These are phyloP conservation scores for Claviceps fusiformis DNA, from an alignment of 2,329 filamentous ascomycete genomes.

Conservation along the genomic window DNA sequence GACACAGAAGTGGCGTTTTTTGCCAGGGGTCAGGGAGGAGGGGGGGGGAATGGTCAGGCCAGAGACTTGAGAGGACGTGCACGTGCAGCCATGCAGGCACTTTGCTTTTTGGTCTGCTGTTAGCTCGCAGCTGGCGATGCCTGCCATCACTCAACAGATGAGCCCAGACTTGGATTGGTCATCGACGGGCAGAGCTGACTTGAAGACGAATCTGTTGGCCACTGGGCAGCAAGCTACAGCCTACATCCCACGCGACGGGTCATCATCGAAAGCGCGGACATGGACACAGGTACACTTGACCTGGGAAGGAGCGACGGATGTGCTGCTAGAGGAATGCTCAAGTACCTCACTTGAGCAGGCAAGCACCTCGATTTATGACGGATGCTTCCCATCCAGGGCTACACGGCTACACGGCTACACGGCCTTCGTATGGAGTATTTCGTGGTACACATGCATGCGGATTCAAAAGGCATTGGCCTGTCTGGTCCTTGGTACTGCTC, in stretches of 20 bases:
- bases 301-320: too few species aligned
- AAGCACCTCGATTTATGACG: background rate
- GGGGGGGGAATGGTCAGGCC: background rate
- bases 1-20: constrained; percentile 3
- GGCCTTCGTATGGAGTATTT: background rate
- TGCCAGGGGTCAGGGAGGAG: constrained; percentile 1
- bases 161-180: background rate
- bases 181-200: too few species aligned
- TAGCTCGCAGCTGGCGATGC: background rate
- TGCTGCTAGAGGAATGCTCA: too few species aligned
- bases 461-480: background rate
- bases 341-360: too few species aligned
- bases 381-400: background rate
- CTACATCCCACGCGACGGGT: background rate
- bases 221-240: too few species aligned
- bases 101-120: background rate
- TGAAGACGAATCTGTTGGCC: too few species aligned
- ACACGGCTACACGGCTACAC: background rate
- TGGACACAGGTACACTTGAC: too few species aligned
- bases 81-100: background rate
- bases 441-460: background rate
- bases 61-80: background rate
- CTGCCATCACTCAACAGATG: background rate
- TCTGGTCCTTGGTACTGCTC: background rate
- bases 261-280: background rate